Conservation (phyloP, 192 early-diverging fungal species). For the Cetraspora pellucida region DNA sequence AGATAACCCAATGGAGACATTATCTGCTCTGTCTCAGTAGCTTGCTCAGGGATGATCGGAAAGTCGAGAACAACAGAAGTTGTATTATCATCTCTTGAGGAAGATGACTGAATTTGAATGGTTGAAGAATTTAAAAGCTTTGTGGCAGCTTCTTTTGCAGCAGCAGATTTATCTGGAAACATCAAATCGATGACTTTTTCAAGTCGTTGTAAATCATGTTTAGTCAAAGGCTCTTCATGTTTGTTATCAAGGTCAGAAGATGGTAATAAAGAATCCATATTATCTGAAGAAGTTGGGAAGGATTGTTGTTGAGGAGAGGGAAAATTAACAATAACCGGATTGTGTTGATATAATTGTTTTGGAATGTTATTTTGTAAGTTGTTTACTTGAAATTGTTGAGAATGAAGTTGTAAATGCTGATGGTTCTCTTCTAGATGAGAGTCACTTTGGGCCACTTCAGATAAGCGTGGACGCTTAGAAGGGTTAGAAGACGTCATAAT, state of each 20-base stretch:
- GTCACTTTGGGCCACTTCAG: not conserved
- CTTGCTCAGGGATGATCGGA: constrained; percentile 6
- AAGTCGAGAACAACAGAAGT: constrained; percentile 18
- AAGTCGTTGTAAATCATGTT: constrained; percentile 21
- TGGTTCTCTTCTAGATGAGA: not conserved
- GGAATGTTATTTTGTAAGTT: not conserved
- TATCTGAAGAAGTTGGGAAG: not conserved
- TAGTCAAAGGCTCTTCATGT: not conserved
- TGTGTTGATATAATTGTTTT: not conserved
- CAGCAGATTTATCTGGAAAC: too few species aligned
- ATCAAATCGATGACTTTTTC: not conserved
- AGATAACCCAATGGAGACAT: not conserved
- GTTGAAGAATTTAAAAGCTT: not conserved
- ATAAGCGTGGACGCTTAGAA: constrained; percentile 7
- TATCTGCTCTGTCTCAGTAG: not conserved
- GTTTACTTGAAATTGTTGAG: not conserved
- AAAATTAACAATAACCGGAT: not conserved
- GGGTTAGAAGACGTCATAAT: not conserved
- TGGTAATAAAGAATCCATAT: too few species aligned
- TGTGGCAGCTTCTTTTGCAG: not conserved
- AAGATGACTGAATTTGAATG: not conserved
- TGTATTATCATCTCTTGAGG: not conserved
- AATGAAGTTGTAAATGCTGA: constrained; percentile 2
- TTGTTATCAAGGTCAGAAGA: too few species aligned
- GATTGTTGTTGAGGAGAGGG: not conserved